These are phyloP conservation scores for Scedosporium minutisporum DNA, from an alignment of 2,329 filamentous ascomycete species.

Conservation along the genomic window DNA sequence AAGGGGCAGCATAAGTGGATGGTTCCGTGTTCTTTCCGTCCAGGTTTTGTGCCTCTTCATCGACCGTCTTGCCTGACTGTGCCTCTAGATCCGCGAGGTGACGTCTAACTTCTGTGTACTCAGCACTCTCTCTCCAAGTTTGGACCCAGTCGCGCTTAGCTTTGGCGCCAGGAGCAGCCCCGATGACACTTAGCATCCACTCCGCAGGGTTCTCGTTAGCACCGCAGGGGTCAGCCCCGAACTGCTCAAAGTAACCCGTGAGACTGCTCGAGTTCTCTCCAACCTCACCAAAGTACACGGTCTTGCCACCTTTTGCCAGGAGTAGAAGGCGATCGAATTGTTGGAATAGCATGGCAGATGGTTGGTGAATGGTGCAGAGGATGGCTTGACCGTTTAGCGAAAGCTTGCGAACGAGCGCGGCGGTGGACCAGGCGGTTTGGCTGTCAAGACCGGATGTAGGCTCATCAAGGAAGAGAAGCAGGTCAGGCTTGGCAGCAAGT, in stretches of 20 bases:
- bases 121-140: slow-evolving; percentile 24
- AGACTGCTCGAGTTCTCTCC: slow-evolving; percentile 35
- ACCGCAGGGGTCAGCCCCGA: slow-evolving; percentile 47
- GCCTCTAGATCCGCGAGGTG: slow-evolving; percentile 16
- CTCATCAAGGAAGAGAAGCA: slow-evolving; percentile 68
- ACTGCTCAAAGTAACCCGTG: slow-evolving; percentile 48
- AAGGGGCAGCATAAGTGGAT: slow-evolving; percentile 60
- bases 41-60: neutral
- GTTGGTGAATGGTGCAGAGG: slow-evolving; percentile 38
- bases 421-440: slow-evolving; percentile 68
- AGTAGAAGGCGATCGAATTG: slow-evolving; percentile 45
- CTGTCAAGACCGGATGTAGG: slow-evolving; percentile 68
- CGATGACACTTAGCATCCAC: slow-evolving; percentile 47
- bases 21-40: slow-evolving; percentile 19
- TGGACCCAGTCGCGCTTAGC: slow-evolving; percentile 26
- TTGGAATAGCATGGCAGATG: slow-evolving; percentile 33
- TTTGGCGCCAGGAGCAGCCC: slow-evolving; percentile 38
- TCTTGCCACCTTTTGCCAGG: slow-evolving; percentile 45
- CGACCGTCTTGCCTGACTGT: neutral
- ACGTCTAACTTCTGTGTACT: slow-evolving; percentile 19
- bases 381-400: slow-evolving; percentile 35
- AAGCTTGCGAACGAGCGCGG: slow-evolving; percentile 59
- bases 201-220: slow-evolving; percentile 54
- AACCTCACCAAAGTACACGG: slow-evolving; percentile 44
- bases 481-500: slow-evolving; percentile 60